Evolutionary conservation across 2,329 filamentous ascomycete species (phyloP).

Genomic region (Aspergillus luchuensis): DNA sequence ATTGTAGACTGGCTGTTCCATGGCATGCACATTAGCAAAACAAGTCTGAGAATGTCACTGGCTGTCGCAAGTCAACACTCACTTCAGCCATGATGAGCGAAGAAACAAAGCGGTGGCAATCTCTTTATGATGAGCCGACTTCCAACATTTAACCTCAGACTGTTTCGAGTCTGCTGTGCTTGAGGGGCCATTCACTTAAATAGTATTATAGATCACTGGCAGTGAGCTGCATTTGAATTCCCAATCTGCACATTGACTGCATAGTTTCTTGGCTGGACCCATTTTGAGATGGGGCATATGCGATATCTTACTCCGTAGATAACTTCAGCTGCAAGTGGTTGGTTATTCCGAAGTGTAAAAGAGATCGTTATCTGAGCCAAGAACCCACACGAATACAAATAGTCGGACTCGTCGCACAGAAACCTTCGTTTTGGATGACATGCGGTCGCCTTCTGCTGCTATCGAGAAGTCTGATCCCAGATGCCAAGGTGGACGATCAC

Average conservation of each 20-base stretch:
- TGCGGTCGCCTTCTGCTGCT: not conserved
- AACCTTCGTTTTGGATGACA: not conserved
- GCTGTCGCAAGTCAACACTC: not conserved
- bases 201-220: not conserved
- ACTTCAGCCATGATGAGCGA: not conserved
- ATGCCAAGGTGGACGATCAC: conserved; percentile 1
- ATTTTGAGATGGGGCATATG: not conserved
- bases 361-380: not conserved
- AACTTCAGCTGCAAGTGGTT: not conserved
- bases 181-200: not conserved
- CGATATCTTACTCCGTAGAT: not conserved
- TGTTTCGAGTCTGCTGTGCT: not conserved
- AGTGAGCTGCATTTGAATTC: not conserved
- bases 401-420: not conserved
- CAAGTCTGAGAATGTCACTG: not conserved
- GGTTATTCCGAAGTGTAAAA: not conserved
- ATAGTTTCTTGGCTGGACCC: not conserved
- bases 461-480: not conserved
- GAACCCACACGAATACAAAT: not conserved
- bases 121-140: not conserved
- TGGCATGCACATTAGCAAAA: not conserved
- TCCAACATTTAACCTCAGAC: not conserved
- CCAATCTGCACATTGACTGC: not conserved
- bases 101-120: too few relatives aligned
- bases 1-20: conserved; percentile 37